A percentile compares a stretch with the other conserved stretches of the same genome.
Evolutionary conservation across 2,329 filamentous ascomycete species (phyloP).

Genomic region (Waltergamsia citrina): DNA sequence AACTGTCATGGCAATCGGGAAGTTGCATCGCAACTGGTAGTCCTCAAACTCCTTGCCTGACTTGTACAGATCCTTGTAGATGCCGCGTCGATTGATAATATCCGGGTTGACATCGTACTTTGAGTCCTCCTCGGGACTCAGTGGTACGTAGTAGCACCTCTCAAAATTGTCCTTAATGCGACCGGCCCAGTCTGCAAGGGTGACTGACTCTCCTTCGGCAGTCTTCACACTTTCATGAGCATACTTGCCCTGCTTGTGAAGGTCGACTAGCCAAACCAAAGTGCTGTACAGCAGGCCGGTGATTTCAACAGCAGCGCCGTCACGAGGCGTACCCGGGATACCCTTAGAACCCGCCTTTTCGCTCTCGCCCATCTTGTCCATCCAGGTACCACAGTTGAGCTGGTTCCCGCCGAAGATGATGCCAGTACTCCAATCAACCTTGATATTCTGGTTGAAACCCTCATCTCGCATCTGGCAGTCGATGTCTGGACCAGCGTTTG

Average conservation of each 20-base stretch:
- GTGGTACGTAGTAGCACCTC: slow-evolving; percentile 79
- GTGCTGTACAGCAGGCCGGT: slow-evolving; percentile 88
- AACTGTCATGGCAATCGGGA: slow-evolving; percentile 90
- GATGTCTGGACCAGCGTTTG: slow-evolving; percentile 80
- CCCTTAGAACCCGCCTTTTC: slow-evolving; percentile 85
- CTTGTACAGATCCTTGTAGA: slow-evolving; percentile 95
- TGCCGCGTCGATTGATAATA: slow-evolving; percentile 81
- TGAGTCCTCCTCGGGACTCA: slow-evolving; percentile 57
- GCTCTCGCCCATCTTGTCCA: slow-evolving; percentile 99
- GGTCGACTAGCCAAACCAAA: slow-evolving; percentile 64
- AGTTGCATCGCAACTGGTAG: slow-evolving; percentile 92
- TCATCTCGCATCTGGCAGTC: slow-evolving; percentile 89
- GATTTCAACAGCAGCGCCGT: slow-evolving; percentile 92
- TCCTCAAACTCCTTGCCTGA: slow-evolving; percentile 96
- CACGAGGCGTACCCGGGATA: slow-evolving; percentile 88
- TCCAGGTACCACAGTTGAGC: slow-evolving; percentile 95
- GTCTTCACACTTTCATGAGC: slow-evolving; percentile 64
- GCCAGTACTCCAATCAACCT: slow-evolving; percentile 82
- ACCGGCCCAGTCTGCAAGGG: slow-evolving; percentile 69
- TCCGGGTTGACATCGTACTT: slow-evolving; percentile 71
- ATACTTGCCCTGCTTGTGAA: slow-evolving; percentile 62
- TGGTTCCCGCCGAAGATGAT: slow-evolving; percentile 93
- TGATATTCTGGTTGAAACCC: slow-evolving; percentile 86
- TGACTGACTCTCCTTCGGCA: slow-evolving; percentile 49
- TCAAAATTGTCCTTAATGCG: slow-evolving; percentile 84